Percentiles rank a stretch among this genome's conserved stretches.
Evolutionary conservation across 495 filamentous ascomycete species (phyloP).

Genomic region (Ramalina peruviana): DNA sequence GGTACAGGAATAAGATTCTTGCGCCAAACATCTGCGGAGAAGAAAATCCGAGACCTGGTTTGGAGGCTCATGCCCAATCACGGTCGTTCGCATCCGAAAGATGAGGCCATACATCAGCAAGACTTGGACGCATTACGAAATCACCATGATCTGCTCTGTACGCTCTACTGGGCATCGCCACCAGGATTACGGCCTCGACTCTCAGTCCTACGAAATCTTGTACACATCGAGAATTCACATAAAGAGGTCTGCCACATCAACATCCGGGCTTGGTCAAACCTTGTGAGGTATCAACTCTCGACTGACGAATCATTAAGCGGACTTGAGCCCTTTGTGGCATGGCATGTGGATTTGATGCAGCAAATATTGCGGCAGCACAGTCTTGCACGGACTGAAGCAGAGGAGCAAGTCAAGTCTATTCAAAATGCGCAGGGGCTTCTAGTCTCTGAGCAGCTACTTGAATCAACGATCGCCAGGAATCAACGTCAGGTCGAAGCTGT

Average conservation of each 20-base stretch:
- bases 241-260: conserved; percentile 75
- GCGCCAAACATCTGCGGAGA: conserved; percentile 41
- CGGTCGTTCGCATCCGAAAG: conserved; percentile 72
- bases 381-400: conserved; percentile 45
- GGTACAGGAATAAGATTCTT: conserved; percentile 54
- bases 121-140: conserved; percentile 82
- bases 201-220: conserved; percentile 58
- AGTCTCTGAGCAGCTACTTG: conserved; percentile 35
- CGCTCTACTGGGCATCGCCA: conserved; percentile 76
- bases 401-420: conserved; percentile 33
- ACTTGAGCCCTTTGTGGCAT: conserved; percentile 49
- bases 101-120: conserved; percentile 53
- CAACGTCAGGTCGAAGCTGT: conserved; percentile 47
- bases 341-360: conserved; percentile 47
- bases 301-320: conserved; percentile 35
- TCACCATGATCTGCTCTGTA: conserved; percentile 84
- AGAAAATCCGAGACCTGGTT: conserved; percentile 62
- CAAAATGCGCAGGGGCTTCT: conserved; percentile 20
- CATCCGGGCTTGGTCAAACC: conserved; percentile 64
- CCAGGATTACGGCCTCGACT: conserved; percentile 52
- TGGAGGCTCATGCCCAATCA: conserved; percentile 81
- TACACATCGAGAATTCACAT: conserved; percentile 68
- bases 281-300: conserved; percentile 61
- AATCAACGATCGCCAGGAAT: conserved; percentile 42
- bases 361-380: conserved; percentile 45